phyloP scores from a whole-genome alignment of 2,329 filamentous ascomycete species.

The Berkeleyomyces rouxiae region DNA sequence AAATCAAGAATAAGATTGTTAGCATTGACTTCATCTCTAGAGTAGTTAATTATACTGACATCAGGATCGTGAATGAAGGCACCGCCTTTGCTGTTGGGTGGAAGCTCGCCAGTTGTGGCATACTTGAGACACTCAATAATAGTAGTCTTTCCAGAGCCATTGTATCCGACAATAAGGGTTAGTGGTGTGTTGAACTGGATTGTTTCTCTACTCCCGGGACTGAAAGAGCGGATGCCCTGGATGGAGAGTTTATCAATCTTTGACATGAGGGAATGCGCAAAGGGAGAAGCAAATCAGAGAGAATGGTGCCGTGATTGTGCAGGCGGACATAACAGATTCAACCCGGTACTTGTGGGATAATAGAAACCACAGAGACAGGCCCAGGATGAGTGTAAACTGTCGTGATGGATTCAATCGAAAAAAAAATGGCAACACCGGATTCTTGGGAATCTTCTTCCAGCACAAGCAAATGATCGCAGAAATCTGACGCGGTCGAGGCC shows the following conservation, averaged over 20 bases:
- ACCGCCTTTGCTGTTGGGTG: constrained; percentile 76
- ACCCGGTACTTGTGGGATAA: neutral
- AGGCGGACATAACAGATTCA: neutral
- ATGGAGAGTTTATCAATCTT: constrained; percentile 84
- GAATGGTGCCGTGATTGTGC: neutral
- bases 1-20: neutral
- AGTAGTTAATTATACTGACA: constrained; percentile 24
- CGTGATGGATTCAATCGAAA: too few relatives aligned
- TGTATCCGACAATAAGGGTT: constrained; percentile 91
- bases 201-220: constrained; percentile 53
- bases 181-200: constrained; percentile 83
- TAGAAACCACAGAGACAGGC: too few relatives aligned
- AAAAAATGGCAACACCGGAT: neutral
- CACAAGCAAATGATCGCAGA: neutral
- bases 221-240: constrained; percentile 70
- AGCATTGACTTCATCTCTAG: neutral
- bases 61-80: constrained; percentile 98
- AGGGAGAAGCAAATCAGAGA: neutral
- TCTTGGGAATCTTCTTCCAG: neutral
- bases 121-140: constrained; percentile 99
- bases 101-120: constrained; percentile 84
- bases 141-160: constrained; percentile 95
- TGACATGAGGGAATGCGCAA: constrained; percentile 33
- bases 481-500: neutral
- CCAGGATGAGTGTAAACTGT: too few relatives aligned